These are phyloP conservation scores for Populus hybrid DNA, from an alignment of 441 rosid species.

Conservation along the genomic window DNA sequence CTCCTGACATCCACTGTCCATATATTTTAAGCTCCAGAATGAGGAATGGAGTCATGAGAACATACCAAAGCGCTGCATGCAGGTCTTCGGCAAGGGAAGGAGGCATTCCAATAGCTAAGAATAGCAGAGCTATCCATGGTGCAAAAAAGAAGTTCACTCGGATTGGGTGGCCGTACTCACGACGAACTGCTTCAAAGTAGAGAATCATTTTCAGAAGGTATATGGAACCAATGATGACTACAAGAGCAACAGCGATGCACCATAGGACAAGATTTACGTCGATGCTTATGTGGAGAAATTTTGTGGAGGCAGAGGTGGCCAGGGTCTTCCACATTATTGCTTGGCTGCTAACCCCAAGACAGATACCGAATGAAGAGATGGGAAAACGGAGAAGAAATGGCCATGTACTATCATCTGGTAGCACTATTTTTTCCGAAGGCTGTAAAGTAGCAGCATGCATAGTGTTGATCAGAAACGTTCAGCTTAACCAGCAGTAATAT, in stretches of 20 bases:
- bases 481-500: too few relatives aligned
- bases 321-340: slow-evolving; percentile 82
- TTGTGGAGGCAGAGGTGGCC: slow-evolving; percentile 55
- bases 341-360: slow-evolving; percentile 89
- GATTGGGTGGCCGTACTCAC: slow-evolving; percentile 79
- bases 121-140: slow-evolving; percentile 76
- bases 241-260: slow-evolving; percentile 57
- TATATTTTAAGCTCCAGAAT: slow-evolving; percentile 78
- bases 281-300: slow-evolving; percentile 58
- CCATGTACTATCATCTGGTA: slow-evolving; percentile 77
- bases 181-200: slow-evolving; percentile 84
- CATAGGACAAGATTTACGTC: slow-evolving; percentile 53
- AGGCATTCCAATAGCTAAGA: slow-evolving; percentile 75
- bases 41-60: slow-evolving; percentile 75
- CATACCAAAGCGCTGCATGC: slow-evolving; percentile 62
- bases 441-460: slow-evolving; percentile 16
- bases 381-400: slow-evolving; percentile 83
- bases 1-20: slow-evolving; percentile 97
- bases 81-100: slow-evolving; percentile 39
- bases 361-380: slow-evolving; percentile 75
- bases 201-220: slow-evolving; percentile 58
- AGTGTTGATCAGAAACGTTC: background rate
- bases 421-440: slow-evolving; percentile 67
- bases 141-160: slow-evolving; percentile 93
- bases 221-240: slow-evolving; percentile 35